Evolutionary conservation across 78 protist genomes (phyloP).

Genomic region (Dictyostelium brefeldianum): DNA sequence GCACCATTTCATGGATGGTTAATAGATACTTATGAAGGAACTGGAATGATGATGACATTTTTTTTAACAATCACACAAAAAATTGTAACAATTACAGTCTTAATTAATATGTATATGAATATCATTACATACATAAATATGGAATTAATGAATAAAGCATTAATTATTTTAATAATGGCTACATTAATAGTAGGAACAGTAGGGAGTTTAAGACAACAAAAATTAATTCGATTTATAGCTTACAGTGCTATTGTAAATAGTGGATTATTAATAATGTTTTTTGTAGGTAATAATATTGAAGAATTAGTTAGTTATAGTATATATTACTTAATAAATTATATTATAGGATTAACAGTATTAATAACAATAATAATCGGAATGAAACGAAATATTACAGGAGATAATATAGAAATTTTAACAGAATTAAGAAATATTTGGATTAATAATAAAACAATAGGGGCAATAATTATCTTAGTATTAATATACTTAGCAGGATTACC

Average conservation of each 20-base stretch:
- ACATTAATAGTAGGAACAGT: neutral
- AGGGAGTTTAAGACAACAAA: constrained; percentile 17
- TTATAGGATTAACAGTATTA: neutral
- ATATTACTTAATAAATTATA: neutral
- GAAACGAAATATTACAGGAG: neutral
- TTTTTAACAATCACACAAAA: constrained; percentile 32
- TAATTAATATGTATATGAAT: neutral
- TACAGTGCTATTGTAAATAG: constrained; percentile 18
- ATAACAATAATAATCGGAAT: neutral
- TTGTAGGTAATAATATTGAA: neutral
- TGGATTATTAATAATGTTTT: constrained; percentile 16
- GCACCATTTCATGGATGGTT: constrained; percentile 17
- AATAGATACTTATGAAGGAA: constrained; percentile 23
- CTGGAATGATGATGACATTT: constrained; percentile 11
- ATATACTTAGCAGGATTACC: constrained; percentile 13
- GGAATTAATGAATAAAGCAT: neutral
- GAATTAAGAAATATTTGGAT: neutral
- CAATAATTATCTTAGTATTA: neutral
- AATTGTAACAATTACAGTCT: constrained; percentile 17
- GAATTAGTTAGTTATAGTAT: neutral
- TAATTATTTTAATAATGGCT: neutral
- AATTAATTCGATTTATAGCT: neutral
- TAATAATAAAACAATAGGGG: neutral
- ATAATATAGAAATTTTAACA: neutral
- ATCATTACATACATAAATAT: neutral